A percentile compares a stretch with the other conserved stretches of the same genome.
Conservation (phyloP, 2,329 filamentous ascomycete species). For the Metarhizium humberi region DNA sequence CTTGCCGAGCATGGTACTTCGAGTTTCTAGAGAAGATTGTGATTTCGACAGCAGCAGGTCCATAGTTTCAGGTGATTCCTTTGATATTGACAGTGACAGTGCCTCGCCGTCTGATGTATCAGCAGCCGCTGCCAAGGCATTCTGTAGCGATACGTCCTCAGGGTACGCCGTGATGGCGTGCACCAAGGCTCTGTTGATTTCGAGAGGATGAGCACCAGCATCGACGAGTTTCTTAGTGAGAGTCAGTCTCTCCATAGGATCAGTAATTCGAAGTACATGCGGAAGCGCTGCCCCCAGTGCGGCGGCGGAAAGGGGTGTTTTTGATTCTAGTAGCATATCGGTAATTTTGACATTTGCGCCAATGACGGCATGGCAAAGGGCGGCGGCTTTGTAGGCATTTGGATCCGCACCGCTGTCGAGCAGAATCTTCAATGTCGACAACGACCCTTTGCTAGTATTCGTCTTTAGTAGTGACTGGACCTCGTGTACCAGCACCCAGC, state of each 20-base stretch:
- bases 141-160: constrained; percentile 39
- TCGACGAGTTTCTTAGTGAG: constrained; percentile 41
- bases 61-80: constrained; percentile 35
- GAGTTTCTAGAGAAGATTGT: constrained; percentile 24
- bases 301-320: constrained; percentile 25
- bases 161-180: constrained; percentile 39
- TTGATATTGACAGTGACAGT: constrained; percentile 34
- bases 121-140: constrained; percentile 33
- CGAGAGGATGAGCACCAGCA: constrained; percentile 35
- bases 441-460: constrained; percentile 25
- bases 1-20: constrained; percentile 33
- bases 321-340: constrained; percentile 36
- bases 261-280: constrained; percentile 39
- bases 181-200: constrained; percentile 41
- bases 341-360: constrained; percentile 34
- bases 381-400: constrained; percentile 41
- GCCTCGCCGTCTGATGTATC: constrained; percentile 42
- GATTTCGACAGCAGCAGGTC: constrained; percentile 31
- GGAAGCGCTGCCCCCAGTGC: constrained; percentile 42
- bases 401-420: constrained; percentile 43
- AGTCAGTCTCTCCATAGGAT: constrained; percentile 40
- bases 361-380: constrained; percentile 41
- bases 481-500: constrained; percentile 39
- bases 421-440: constrained; percentile 36
- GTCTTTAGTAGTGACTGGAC: constrained; percentile 32